Evolutionary conservation across 1,284 basidiomycete species (phyloP).

Genomic region (Malassezia slooffiae): DNA sequence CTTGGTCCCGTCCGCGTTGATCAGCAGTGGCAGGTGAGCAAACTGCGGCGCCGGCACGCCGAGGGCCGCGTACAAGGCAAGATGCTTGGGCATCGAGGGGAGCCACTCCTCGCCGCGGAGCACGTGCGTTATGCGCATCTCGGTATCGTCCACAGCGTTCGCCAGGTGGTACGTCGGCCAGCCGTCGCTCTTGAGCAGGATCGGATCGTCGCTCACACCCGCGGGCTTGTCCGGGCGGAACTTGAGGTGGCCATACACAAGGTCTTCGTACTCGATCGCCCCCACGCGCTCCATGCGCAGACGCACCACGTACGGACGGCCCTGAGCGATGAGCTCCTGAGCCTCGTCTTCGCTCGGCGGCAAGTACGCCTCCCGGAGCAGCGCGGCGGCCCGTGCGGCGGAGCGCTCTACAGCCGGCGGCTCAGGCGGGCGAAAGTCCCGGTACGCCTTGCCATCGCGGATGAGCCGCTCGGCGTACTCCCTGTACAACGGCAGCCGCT

Average conservation of each 20-base stretch:
- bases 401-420: conserved; percentile 56
- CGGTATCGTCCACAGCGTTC: conserved; percentile 85
- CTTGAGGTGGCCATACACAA: conserved; percentile 64
- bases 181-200: conserved; percentile 79
- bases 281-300: conserved; percentile 57
- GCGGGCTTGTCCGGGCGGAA: conserved; percentile 50
- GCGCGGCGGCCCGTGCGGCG: conserved; percentile 58
- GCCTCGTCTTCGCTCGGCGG: conserved; percentile 69
- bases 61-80: conserved; percentile 75
- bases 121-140: conserved; percentile 92
- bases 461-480: conserved; percentile 63
- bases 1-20: conserved; percentile 83
- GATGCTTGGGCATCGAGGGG: conserved; percentile 81
- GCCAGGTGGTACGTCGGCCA: conserved; percentile 96
- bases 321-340: conserved; percentile 59
- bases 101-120: conserved; percentile 96
- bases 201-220: conserved; percentile 61
- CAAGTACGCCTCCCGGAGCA: conserved; percentile 70
- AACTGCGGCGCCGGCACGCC: conserved; percentile 65
- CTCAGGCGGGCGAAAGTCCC: conserved; percentile 67
- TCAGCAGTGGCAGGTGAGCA: conserved; percentile 77
- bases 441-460: conserved; percentile 77
- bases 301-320: conserved; percentile 69
- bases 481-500: conserved; percentile 73
- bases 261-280: conserved; percentile 50